A percentile compares a stretch with the other conserved stretches of the same genome.
phyloP scores from a whole-genome alignment of 257 asterid species.

The Craterostigma plantagineum region DNA sequence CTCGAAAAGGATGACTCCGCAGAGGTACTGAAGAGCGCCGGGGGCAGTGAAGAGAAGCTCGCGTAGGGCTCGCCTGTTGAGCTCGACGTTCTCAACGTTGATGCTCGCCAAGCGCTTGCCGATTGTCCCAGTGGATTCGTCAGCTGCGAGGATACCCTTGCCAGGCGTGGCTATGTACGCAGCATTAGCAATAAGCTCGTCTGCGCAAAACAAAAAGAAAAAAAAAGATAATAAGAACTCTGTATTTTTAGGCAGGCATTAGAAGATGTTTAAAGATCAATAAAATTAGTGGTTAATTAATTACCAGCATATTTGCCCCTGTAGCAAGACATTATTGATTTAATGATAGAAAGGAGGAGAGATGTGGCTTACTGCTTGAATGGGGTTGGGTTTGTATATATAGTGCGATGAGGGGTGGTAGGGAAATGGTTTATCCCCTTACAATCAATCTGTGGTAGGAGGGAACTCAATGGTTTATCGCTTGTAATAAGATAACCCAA shows the following conservation, averaged over 20 bases:
- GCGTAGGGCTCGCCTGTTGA: conserved; percentile 74
- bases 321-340: conserved; percentile 50
- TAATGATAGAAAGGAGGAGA: no score
- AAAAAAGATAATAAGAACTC: no score
- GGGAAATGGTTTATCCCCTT: no score
- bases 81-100: conserved; percentile 63
- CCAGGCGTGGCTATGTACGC: conserved; percentile 76
- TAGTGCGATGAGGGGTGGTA: no score
- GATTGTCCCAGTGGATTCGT: conserved; percentile 84
- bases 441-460: no score
- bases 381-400: no score
- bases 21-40: conserved; percentile 65
- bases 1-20: conserved; percentile 81
- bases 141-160: conserved; percentile 95
- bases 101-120: conserved; percentile 82
- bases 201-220: conserved; percentile 15
- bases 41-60: conserved; percentile 85
- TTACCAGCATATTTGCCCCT: conserved; percentile 77
- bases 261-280: conserved; percentile 4
- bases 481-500: no score
- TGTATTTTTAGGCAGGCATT: background rate
- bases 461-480: no score
- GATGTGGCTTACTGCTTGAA: no score
- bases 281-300: conserved; percentile 8
- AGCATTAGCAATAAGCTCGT: conserved; percentile 83